phyloP scores from a whole-genome alignment of 2,329 filamentous ascomycete genomes.

The Colletotrichum neosansevieriae region DNA sequence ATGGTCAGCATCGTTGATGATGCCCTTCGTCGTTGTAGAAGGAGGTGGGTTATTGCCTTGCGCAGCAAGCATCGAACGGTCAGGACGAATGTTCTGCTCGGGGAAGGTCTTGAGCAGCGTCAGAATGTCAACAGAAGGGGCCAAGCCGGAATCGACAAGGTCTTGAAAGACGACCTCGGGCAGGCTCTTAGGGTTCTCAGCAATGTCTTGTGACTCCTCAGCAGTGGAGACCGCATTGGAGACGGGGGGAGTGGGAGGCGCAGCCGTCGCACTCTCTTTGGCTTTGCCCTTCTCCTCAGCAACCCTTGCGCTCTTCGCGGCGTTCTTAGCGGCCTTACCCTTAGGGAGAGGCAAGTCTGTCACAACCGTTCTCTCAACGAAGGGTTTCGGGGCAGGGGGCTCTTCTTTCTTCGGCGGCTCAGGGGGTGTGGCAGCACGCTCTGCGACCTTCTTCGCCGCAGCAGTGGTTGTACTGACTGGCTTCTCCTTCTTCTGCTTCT shows the following conservation, averaged over 20 bases:
- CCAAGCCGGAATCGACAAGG: slow-evolving; percentile 21
- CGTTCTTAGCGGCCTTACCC: slow-evolving; percentile 42
- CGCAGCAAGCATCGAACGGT: slow-evolving; percentile 16
- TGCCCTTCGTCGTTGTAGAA: slow-evolving; percentile 54
- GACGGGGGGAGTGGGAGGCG: slow-evolving; percentile 10
- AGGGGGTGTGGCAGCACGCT: slow-evolving; percentile 20
- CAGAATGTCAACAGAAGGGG: slow-evolving; percentile 47
- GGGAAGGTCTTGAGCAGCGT: slow-evolving; percentile 53
- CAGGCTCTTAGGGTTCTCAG: slow-evolving; percentile 36
- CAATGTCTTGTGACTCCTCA: slow-evolving; percentile 34
- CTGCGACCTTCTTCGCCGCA: slow-evolving; percentile 38
- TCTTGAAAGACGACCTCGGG: slow-evolving; percentile 39
- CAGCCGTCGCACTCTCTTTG: slow-evolving; percentile 21
- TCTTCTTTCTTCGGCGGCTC: slow-evolving; percentile 41
- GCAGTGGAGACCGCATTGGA: slow-evolving; percentile 1
- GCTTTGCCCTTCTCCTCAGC: slow-evolving; percentile 40
- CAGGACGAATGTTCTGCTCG: slow-evolving; percentile 38
- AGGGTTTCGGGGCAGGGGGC: slow-evolving; percentile 32
- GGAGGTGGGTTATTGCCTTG: slow-evolving; percentile 33
- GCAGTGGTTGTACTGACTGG: slow-evolving; percentile 44
- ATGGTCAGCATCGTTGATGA: slow-evolving; percentile 67
- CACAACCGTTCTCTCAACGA: slow-evolving; percentile 44
- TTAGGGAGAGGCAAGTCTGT: slow-evolving; percentile 40
- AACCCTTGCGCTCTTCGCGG: slow-evolving; percentile 41
- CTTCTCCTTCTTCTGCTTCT: slow-evolving; percentile 86